Conservation (phyloP, 1,139 yeast species). For the Kluyveromyces sp. region DNA sequence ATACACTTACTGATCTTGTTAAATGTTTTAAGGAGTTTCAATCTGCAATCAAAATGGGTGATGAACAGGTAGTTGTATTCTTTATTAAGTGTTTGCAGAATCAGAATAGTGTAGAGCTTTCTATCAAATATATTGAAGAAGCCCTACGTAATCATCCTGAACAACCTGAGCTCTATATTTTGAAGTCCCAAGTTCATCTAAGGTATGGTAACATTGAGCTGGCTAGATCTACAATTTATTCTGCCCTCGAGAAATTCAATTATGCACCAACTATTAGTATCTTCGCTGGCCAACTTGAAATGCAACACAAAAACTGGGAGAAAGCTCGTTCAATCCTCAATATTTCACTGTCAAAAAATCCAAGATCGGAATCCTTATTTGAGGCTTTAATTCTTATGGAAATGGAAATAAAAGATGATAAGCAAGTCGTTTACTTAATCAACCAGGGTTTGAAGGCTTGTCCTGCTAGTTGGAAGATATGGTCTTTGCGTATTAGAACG, state of each 20-base stretch:
- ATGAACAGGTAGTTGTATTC: neutral
- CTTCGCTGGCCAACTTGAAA: conserved; percentile 42
- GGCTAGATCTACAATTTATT: conserved; percentile 43
- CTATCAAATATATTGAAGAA: conserved; percentile 41
- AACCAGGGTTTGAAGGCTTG: conserved; percentile 53
- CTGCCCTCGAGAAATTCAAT: conserved; percentile 46
- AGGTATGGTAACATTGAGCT: conserved; percentile 22
- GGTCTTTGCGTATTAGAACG: conserved; percentile 53
- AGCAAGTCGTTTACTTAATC: conserved; percentile 50
- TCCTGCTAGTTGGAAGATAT: conserved; percentile 52
- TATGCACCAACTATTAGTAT: conserved; percentile 47
- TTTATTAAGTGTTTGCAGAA: conserved; percentile 37
- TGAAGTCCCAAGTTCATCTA: conserved; percentile 19
- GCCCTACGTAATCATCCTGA: conserved; percentile 14
- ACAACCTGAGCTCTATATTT: conserved; percentile 19
- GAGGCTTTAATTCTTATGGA: conserved; percentile 56
- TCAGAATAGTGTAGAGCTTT: conserved; percentile 28
- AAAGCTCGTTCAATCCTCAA: conserved; percentile 72
- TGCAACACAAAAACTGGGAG: conserved; percentile 35
- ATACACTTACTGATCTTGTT: conserved; percentile 10
- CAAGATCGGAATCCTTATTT: conserved; percentile 48
- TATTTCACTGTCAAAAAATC: conserved; percentile 50
- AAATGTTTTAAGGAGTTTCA: neutral
- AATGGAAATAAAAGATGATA: conserved; percentile 37
- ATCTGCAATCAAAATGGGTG: neutral